Evolutionary conservation across 2,329 filamentous ascomycete genomes (phyloP).

Genomic region (Hypoxylon sp.): DNA sequence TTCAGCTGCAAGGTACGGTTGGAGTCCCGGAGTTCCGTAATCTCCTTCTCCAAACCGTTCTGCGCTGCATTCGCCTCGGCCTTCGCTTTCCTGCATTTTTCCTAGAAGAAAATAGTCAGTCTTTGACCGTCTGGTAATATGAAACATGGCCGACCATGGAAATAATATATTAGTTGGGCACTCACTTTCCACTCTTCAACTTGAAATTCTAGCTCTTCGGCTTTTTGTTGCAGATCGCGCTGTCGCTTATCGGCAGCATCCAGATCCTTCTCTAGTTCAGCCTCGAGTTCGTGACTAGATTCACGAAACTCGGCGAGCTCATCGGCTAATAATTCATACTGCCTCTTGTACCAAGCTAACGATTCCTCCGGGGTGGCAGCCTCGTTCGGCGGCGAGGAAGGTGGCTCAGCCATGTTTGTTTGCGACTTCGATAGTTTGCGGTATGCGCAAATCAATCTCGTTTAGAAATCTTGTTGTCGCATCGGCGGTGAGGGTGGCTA

Average conservation of each 20-base stretch:
- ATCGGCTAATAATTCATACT: constrained; percentile 92
- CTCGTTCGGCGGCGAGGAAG: constrained; percentile 73
- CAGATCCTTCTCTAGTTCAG: constrained; percentile 95
- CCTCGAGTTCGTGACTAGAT: constrained; percentile 93
- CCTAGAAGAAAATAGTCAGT: constrained; percentile 64
- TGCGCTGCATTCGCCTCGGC: constrained; percentile 87
- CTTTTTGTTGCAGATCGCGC: constrained; percentile 86
- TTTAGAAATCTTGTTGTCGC: constrained; percentile 42
- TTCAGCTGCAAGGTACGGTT: constrained; percentile 86
- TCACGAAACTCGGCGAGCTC: constrained; percentile 95
- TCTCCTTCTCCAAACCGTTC: constrained; percentile 91
- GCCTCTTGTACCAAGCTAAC: constrained; percentile 93
- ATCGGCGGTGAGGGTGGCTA: constrained; percentile 41
- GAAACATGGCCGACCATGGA: neutral
- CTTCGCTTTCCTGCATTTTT: constrained; percentile 97
- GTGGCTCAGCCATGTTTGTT: constrained; percentile 69
- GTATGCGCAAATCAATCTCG: constrained; percentile 42
- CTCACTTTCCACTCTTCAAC: constrained; percentile 98
- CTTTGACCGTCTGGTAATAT: neutral
- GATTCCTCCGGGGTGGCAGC: constrained; percentile 77
- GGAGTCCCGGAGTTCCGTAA: constrained; percentile 88
- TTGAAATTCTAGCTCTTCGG: constrained; percentile 86
- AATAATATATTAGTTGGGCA: constrained; percentile 8
- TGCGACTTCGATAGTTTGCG: constrained; percentile 31
- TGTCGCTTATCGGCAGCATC: constrained; percentile 96